Conservation (phyloP, 495 filamentous ascomycete species). For the Umbilicaria muhlenbergii region DNA sequence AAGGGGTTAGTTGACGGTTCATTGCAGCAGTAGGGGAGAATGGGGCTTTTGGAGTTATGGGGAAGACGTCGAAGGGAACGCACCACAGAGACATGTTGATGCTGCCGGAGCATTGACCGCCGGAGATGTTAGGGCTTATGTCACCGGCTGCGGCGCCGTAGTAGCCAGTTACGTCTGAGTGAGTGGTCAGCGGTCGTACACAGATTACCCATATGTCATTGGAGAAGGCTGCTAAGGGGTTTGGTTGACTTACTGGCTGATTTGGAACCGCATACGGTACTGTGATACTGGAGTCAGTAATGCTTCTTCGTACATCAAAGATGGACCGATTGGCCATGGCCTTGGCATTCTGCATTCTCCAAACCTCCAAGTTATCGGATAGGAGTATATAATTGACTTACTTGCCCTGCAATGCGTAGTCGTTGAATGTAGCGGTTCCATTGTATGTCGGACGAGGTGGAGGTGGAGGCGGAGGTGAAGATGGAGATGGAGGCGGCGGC, state of each 20-base stretch:
- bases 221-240: background rate
- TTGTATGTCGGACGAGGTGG: background rate
- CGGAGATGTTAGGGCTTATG: conserved; percentile 10
- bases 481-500: too few relatives aligned
- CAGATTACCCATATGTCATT: background rate
- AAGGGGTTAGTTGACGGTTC: too few relatives aligned
- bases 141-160: conserved; percentile 14
- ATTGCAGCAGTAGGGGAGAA: too few relatives aligned
- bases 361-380: too few relatives aligned
- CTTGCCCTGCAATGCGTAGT: background rate
- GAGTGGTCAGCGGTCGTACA: background rate
- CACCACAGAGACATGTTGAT: conserved; percentile 6
- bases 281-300: too few relatives aligned
- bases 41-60: too few relatives aligned
- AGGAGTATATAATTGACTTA: too few relatives aligned
- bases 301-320: too few relatives aligned
- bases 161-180: conserved; percentile 3
- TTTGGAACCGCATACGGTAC: background rate
- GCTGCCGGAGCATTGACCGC: conserved; percentile 9
- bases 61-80: too few relatives aligned
- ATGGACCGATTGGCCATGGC: too few relatives aligned
- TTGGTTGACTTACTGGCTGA: background rate
- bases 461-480: too few relatives aligned
- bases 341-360: too few relatives aligned
- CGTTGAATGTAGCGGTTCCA: conserved; percentile 3